A percentile compares a stretch with the other conserved stretches of the same genome.
Evolutionary conservation across 192 early-diverging fungal genomes (phyloP).

Genomic region (Kickxella alabastrina): DNA sequence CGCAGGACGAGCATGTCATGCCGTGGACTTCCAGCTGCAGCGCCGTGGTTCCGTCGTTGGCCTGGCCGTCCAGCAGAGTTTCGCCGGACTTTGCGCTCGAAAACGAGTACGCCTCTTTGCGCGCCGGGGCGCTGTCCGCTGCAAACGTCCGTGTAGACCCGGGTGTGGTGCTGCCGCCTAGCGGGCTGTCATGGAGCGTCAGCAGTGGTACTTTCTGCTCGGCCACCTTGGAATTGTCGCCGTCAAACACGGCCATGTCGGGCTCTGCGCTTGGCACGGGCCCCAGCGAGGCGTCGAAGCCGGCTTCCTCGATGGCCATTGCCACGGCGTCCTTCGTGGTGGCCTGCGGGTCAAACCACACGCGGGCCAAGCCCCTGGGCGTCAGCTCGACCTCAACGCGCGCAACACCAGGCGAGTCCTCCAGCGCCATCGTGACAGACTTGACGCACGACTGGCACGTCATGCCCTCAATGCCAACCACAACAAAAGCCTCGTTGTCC

Average conservation of each 20-base stretch:
- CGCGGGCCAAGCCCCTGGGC: constrained; percentile 50
- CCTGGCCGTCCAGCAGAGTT: constrained; percentile 23
- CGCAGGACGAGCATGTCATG: constrained; percentile 97
- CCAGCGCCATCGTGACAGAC: constrained; percentile 60
- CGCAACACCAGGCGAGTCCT: constrained; percentile 51
- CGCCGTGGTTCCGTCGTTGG: constrained; percentile 7
- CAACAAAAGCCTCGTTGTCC: too few species aligned
- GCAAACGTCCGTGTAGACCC: background rate
- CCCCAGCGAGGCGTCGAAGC: constrained; percentile 53
- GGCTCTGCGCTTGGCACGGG: background rate
- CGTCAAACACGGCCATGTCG: background rate
- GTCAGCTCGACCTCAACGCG: constrained; percentile 56
- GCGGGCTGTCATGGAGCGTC: background rate
- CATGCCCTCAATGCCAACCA: constrained; percentile 57
- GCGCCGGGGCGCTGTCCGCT: background rate
- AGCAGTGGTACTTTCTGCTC: constrained; percentile 3
- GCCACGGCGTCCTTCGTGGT: constrained; percentile 43
- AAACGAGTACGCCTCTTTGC: constrained; percentile 8
- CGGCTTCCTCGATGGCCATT: constrained; percentile 60
- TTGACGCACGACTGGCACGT: constrained; percentile 80
- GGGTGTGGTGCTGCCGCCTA: background rate
- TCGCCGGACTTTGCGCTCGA: constrained; percentile 40
- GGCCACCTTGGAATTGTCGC: background rate
- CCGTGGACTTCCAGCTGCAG: constrained; percentile 73
- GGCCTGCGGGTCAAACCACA: constrained; percentile 52